Evolutionary conservation across 1,139 yeast genomes (phyloP).

Genomic region (Yamadazyma jaroonii): DNA sequence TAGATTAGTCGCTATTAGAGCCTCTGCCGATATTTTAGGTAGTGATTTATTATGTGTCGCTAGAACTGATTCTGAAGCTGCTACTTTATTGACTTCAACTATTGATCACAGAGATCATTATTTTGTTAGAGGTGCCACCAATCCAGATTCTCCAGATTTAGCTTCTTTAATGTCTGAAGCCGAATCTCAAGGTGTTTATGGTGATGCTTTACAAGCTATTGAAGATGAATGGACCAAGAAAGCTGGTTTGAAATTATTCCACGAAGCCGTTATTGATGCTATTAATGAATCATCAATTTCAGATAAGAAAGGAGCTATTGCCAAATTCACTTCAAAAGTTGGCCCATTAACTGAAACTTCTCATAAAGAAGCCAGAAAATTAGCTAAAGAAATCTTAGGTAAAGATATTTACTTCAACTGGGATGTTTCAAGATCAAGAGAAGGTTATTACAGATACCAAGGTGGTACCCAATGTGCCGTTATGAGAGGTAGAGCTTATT

Average conservation of each 20-base stretch:
- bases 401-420: constrained; percentile 88
- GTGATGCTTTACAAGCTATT: constrained; percentile 65
- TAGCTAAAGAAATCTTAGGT: constrained; percentile 78
- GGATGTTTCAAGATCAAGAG: constrained; percentile 95
- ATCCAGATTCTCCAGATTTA: constrained; percentile 73
- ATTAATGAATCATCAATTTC: constrained; percentile 60
- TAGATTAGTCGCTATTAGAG: constrained; percentile 90
- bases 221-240: constrained; percentile 81
- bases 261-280: constrained; percentile 87
- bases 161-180: constrained; percentile 81
- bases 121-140: constrained; percentile 87
- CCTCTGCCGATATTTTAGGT: constrained; percentile 92
- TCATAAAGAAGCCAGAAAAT: constrained; percentile 72
- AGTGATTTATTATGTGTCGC: constrained; percentile 85
- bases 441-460: constrained; percentile 93
- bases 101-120: constrained; percentile 95
- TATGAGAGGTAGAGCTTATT: constrained; percentile 94
- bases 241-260: constrained; percentile 86
- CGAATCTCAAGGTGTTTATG: constrained; percentile 69
- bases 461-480: constrained; percentile 98
- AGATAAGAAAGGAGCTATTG: constrained; percentile 65
- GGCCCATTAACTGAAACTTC: constrained; percentile 76
- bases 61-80: constrained; percentile 97
- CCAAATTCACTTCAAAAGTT: constrained; percentile 64
- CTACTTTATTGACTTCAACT: constrained; percentile 88